Conservation (phyloP, 495 filamentous ascomycete genomes). For the Apiosordaria backusii region DNA sequence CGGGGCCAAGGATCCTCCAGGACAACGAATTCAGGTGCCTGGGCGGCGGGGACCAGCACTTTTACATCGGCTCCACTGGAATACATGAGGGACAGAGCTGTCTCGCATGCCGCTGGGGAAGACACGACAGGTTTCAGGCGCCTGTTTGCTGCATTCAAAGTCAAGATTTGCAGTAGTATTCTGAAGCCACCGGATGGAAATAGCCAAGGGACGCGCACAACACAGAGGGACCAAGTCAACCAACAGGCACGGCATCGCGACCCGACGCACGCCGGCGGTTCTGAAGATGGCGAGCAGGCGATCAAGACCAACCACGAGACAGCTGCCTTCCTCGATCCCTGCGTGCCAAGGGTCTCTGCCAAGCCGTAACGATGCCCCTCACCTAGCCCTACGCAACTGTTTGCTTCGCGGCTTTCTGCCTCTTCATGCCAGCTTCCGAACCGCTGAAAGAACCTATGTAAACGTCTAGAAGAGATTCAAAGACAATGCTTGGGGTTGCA, state of each 20-base stretch:
- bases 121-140: not conserved
- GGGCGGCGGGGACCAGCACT: not conserved
- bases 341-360: constrained; percentile 11
- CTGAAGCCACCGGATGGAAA: not conserved
- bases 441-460: not conserved
- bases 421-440: constrained; percentile 6
- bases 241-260: not conserved
- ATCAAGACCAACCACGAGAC: constrained; percentile 12
- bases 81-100: not conserved
- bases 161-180: not conserved
- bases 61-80: not conserved
- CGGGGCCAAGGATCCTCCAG: not conserved
- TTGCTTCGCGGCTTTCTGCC: constrained; percentile 9
- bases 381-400: constrained; percentile 29
- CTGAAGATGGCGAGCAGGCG: not conserved
- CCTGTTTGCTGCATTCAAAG: not conserved
- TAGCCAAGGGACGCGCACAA: not conserved
- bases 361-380: constrained; percentile 20
- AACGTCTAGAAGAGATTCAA: not conserved
- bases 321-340: not conserved
- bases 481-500: not conserved
- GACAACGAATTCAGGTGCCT: not conserved
- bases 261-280: constrained; percentile 3
- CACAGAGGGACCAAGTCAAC: not conserved
- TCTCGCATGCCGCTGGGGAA: constrained; percentile 1